Evolutionary conservation across 768 basidiomycete genomes (phyloP), one percentile per base, ranked within the genome.

Genomic region (Phanerochaete sordida): DNA sequence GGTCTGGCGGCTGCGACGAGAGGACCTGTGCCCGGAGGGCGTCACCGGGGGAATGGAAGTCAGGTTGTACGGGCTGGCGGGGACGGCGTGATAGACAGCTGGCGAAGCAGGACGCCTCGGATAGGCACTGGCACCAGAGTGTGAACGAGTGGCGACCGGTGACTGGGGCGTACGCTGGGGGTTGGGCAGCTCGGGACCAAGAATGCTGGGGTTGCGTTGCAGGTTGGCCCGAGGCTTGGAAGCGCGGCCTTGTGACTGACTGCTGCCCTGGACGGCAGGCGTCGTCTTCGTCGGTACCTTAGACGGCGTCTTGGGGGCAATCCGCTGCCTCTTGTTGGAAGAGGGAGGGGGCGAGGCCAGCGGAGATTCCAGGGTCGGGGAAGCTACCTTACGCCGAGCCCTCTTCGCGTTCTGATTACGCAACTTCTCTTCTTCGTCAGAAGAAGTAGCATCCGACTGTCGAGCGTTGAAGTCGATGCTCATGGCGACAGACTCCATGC

Each of bases 351-450:
- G 57, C 48, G 65, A 57, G 31, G 66, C 65, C 23, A 49, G 33
- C 11, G 61, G 57, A 9, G 60, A 47, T 58, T 65, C 67, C 60
- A 71, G 60, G 57, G 61, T 66, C 37, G 69, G 70, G 72, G 72
- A 74, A 16, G 73, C 67, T 64, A 70, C 58, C 72, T 79, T 63
- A 58, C 71, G 74, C 55, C 83, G 79, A 51, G 79, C 74, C 73
- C 86, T 90, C 81, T 91, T 91, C 24, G 78, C 85, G 35, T 76
- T 78, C 62, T 77, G 77, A 43, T 77, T 79, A 37, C 88, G 81
- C 24, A 79, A 66, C 70, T 84, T 86, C 74, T 91, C 88, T 67
- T 91, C 90, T 63, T 91, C 90, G 66, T 91, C 90, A 21, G 86
- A 88, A 13, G 89, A 88, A 16, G 67, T 69, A 30, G 61, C 65